Conservation (phyloP, 2,329 filamentous ascomycete genomes). For the Didymella pinodella region DNA sequence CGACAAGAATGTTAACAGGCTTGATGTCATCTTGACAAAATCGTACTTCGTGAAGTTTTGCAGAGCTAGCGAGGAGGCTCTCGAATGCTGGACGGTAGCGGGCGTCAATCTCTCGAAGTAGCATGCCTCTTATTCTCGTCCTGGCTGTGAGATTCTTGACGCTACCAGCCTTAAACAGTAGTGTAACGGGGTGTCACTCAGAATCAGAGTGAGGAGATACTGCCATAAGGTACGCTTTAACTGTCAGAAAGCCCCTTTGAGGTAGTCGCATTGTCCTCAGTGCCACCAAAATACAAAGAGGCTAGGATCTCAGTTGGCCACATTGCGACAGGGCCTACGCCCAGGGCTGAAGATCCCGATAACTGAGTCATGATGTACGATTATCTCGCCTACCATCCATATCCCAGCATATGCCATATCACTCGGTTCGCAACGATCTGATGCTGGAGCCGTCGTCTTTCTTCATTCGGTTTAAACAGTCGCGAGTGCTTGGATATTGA, state of each 20-base stretch:
- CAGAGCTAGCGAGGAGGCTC: conserved; percentile 33
- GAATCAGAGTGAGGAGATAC: conserved; percentile 14
- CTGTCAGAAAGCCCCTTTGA: conserved; percentile 28
- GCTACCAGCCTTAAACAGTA: conserved; percentile 27
- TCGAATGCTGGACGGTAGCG: conserved; percentile 42
- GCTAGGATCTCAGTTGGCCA: conserved; percentile 44
- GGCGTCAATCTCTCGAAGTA: conserved; percentile 32
- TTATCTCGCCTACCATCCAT: conserved; percentile 39
- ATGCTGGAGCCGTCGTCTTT: conserved; percentile 24
- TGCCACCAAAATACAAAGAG: conserved; percentile 31
- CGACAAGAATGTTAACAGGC: conserved; percentile 45
- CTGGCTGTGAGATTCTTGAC: conserved; percentile 23
- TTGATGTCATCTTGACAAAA: conserved; percentile 53
- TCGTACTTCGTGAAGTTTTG: conserved; percentile 38
- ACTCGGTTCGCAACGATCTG: conserved; percentile 31
- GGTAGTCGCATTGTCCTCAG: conserved; percentile 1
- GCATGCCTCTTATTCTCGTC: background rate
- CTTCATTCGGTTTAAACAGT: conserved; percentile 15
- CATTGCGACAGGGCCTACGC: conserved; percentile 37
- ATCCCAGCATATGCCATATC: conserved; percentile 31
- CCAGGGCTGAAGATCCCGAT: conserved; percentile 41
- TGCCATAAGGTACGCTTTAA: conserved; percentile 32
- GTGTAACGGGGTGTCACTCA: conserved; percentile 35
- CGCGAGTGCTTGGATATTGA: background rate
- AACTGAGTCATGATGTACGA: conserved; percentile 29